Conservation (phyloP, 2,329 filamentous ascomycete genomes). For the Botrytis elliptica region DNA sequence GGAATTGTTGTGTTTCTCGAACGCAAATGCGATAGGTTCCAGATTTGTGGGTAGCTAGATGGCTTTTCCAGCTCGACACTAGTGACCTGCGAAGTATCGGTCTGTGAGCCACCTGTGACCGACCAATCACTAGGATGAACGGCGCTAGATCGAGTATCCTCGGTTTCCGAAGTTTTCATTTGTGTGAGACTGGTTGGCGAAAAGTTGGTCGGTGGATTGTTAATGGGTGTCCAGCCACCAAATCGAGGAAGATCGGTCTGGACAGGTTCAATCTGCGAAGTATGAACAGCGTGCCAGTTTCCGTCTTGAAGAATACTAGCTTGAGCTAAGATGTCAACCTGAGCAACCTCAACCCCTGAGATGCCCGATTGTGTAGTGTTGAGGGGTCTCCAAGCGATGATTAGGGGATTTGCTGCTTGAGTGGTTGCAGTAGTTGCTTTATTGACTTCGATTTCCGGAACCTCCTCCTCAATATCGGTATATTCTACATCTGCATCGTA, state of each 20-base stretch:
- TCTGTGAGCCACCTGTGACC: not conserved
- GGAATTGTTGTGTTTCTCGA: not conserved
- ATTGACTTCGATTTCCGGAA: not conserved
- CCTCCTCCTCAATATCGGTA: not conserved
- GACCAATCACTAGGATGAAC: not conserved
- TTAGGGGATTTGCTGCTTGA: not conserved
- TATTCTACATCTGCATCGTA: constrained; percentile 1
- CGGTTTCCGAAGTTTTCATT: not conserved
- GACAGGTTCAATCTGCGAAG: not conserved
- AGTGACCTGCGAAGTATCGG: constrained; percentile 2
- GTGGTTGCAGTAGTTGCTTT: not conserved
- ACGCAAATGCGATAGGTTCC: not conserved
- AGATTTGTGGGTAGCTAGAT: not conserved
- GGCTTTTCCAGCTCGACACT: not conserved
- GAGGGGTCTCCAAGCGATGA: not conserved
- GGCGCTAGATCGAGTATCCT: not conserved
- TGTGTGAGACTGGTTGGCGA: not conserved
- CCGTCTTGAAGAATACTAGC: not conserved
- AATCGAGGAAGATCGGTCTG: not conserved
- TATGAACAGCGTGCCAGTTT: not conserved
- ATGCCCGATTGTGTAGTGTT: not conserved
- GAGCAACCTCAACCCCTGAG: not conserved
- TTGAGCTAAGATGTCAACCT: not conserved
- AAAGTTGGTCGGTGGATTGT: not conserved
- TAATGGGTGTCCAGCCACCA: not conserved